Evolutionary conservation across 805 yeast species (phyloP).

Genomic region (Tetrapisispora taiwanensis): DNA sequence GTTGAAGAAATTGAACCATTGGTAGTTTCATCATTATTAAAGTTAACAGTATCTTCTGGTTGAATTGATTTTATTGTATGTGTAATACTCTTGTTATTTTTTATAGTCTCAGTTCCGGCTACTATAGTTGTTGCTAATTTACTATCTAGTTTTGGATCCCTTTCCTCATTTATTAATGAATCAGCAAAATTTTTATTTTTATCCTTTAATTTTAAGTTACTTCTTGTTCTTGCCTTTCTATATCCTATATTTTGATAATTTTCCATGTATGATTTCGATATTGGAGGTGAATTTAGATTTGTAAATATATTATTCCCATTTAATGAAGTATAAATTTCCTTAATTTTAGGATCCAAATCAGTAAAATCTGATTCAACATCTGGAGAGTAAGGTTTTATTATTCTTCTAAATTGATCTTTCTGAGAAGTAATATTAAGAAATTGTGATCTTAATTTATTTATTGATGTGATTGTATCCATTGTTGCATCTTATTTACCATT

Average conservation of each 20-base stretch:
- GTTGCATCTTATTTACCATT: not conserved
- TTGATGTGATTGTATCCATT: conserved; percentile 22
- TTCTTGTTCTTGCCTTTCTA: not conserved
- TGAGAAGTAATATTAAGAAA: conserved; percentile 22
- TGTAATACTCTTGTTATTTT: not conserved
- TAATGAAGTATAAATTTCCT: conserved; percentile 11
- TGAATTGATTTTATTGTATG: not conserved
- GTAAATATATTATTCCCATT: conserved; percentile 16
- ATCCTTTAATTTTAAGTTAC: conserved; percentile 1
- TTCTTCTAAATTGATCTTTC: conserved; percentile 24
- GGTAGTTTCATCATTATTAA: not conserved
- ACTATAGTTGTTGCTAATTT: not conserved
- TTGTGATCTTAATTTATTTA: conserved; percentile 24
- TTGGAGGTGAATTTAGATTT: conserved; percentile 25
- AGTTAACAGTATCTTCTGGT: not conserved
- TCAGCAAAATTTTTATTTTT: not conserved
- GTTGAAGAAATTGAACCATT: not conserved
- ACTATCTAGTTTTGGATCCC: not conserved
- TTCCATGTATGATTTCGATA: conserved; percentile 17
- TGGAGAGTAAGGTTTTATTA: conserved; percentile 19
- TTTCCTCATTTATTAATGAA: not conserved
- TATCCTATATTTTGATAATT: conserved; percentile 5
- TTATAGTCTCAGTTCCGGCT: not conserved
- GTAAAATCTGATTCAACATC: conserved; percentile 2
- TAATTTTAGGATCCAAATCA: conserved; percentile 8